Evolutionary conservation across 2,329 filamentous ascomycete species (phyloP), one percentile per base, ranked within the genome.

Genomic region (Gyromitra esculenta): DNA sequence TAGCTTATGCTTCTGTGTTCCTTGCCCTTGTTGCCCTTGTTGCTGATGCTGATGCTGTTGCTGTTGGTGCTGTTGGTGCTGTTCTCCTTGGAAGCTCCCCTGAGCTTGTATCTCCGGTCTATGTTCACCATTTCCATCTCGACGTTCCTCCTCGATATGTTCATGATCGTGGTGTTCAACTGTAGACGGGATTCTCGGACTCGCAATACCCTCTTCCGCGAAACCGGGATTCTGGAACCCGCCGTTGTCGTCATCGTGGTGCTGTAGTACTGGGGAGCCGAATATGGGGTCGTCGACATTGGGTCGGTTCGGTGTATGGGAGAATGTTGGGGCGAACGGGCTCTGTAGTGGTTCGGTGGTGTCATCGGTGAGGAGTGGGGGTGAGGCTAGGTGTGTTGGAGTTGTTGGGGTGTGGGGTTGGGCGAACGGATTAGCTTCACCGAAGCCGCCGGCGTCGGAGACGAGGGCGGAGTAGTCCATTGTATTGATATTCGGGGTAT

Each of bases 1-100:
- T 48, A 99, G 88, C 84, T 93, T 95, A 84, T 92, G 94, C 77
- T 91, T 89, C 37, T 31, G 25, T 31, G 52, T 13, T 35, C 52
- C 35, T 37, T 60, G 56, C n/a, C 7, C 15, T 7, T 37, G 56
- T 8, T 56, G 50, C 11, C 57, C 56, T 1, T 62, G 71, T 15
- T 59, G 48, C 18, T 73, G 64, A 13, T 73, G 63, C 48, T 78
- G 76, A 1, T 63, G 62, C 2, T 62, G 71, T 7, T 59, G 48
- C 25, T 73, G 64, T 15, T 73, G 63, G 25, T 63, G 62, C 2
- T 62, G 71, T 15, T 59, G 48, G n/a, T 73, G 64, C 18, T 73
- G 63, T 41, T 78, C 73, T 1, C 9, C 71, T 45, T n/a, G 59
- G 37, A 52, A 56, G 52, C 60, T 68, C 57, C 31, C 59, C 2